Conservation (phyloP, 768 basidiomycete genomes). For the Amanita rimosa region DNA sequence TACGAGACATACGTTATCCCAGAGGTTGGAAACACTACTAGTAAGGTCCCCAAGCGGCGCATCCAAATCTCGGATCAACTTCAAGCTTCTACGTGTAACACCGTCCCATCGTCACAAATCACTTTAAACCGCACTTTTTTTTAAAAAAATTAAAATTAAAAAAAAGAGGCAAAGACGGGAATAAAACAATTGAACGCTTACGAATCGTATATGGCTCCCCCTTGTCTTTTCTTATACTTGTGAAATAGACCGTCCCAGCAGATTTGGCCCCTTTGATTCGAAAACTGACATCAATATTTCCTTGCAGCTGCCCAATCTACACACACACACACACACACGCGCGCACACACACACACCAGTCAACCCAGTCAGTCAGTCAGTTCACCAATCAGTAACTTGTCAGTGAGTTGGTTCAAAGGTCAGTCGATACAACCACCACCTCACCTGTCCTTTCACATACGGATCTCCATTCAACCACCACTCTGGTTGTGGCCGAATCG, state of each 20-base stretch:
- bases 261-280: slow-evolving; percentile 56
- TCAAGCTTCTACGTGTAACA: slow-evolving; percentile 29
- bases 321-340: too few relatives aligned
- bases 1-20: too few relatives aligned
- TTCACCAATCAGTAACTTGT: too few relatives aligned
- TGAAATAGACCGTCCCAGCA: slow-evolving; percentile 73
- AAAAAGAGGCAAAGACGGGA: too few relatives aligned
- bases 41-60: too few relatives aligned
- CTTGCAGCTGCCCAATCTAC: slow-evolving; percentile 64
- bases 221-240: slow-evolving; percentile 69
- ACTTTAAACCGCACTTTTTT: slow-evolving; percentile 60
- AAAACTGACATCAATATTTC: slow-evolving; percentile 70
- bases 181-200: slow-evolving; percentile 20
- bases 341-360: too few relatives aligned
- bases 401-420: too few relatives aligned
- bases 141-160: too few relatives aligned
- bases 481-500: slow-evolving; percentile 49
- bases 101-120: slow-evolving; percentile 48
- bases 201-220: slow-evolving; percentile 58
- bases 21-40: too few relatives aligned
- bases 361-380: too few relatives aligned
- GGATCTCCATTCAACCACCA: slow-evolving; percentile 77
- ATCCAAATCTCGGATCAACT: too few relatives aligned
- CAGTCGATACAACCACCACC: slow-evolving; percentile 12
- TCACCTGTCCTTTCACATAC: slow-evolving; percentile 53